A percentile compares a stretch with the other conserved stretches of the same genome.
Conservation (phyloP, 345 rosid genomes). For the Lenwebbia sp. region DNA sequence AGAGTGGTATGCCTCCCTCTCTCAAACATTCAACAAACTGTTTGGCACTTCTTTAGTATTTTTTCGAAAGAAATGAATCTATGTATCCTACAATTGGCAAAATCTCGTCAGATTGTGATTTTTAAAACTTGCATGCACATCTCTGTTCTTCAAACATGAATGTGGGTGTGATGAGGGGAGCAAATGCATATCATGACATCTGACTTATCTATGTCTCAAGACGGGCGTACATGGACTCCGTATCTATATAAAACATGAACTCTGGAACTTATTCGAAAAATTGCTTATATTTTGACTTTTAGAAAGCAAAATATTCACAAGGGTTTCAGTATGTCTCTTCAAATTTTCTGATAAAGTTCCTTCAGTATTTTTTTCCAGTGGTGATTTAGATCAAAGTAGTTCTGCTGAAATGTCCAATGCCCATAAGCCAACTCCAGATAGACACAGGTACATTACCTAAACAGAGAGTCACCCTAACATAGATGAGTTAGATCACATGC, state of each 20-base stretch:
- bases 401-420: not conserved
- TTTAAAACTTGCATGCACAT: not conserved
- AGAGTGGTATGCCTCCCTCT: conserved; percentile 36
- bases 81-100: not conserved
- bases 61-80: not conserved
- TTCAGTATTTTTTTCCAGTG: not conserved
- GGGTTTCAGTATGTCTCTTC: not conserved
- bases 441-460: not conserved
- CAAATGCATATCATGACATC: not conserved
- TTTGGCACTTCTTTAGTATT: not conserved
- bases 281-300: not conserved
- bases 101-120: not conserved
- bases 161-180: not conserved
- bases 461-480: not conserved
- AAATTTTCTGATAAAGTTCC: not conserved
- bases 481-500: not conserved
- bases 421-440: not conserved
- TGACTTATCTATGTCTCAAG: not conserved
- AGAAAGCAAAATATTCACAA: not conserved
- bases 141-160: not conserved
- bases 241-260: not conserved
- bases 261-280: not conserved
- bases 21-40: not conserved
- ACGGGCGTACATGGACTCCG: not conserved
- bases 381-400: not conserved